Conservation (phyloP, 768 basidiomycete species). For the Suillus discolor region DNA sequence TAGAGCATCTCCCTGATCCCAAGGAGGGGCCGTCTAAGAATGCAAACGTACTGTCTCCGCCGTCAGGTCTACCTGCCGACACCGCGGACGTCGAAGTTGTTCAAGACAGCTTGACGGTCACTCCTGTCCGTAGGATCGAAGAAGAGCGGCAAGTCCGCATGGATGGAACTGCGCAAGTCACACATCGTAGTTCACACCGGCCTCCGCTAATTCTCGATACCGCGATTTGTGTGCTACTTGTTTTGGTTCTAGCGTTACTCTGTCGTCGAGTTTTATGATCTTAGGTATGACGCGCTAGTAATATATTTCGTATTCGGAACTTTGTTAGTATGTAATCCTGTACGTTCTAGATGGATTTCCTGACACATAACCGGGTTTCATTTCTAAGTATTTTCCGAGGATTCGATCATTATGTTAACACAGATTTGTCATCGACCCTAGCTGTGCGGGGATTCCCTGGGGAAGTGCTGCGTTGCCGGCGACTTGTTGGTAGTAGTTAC, state of each 20-base stretch:
- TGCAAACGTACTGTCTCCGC: slow-evolving; percentile 5
- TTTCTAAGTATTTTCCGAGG: not conserved
- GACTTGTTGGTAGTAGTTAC: not conserved
- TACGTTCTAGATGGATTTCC: not conserved
- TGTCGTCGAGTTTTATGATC: slow-evolving; percentile 56
- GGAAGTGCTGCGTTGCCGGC: not conserved
- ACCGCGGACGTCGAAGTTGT: slow-evolving; percentile 22
- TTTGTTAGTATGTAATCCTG: not conserved
- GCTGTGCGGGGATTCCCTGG: slow-evolving; percentile 4
- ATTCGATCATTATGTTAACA: slow-evolving; percentile 8
- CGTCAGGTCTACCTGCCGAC: slow-evolving; percentile 14
- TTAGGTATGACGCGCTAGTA: not conserved
- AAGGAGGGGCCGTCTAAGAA: slow-evolving; percentile 20
- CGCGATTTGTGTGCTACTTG: slow-evolving; percentile 72
- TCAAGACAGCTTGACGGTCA: slow-evolving; percentile 14
- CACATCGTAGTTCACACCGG: slow-evolving; percentile 26
- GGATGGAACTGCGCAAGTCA: slow-evolving; percentile 20
- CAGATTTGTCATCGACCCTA: slow-evolving; percentile 1
- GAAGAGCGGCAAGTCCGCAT: slow-evolving; percentile 10
- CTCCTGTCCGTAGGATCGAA: slow-evolving; percentile 18
- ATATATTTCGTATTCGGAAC: not conserved
- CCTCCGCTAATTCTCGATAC: slow-evolving; percentile 73
- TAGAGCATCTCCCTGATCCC: slow-evolving; percentile 73
- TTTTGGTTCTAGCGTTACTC: slow-evolving; percentile 67
- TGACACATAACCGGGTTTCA: not conserved